Base-by-base conservation (phyloP, 495 filamentous ascomycete genomes). In the Neurospora sp. region DNA sequence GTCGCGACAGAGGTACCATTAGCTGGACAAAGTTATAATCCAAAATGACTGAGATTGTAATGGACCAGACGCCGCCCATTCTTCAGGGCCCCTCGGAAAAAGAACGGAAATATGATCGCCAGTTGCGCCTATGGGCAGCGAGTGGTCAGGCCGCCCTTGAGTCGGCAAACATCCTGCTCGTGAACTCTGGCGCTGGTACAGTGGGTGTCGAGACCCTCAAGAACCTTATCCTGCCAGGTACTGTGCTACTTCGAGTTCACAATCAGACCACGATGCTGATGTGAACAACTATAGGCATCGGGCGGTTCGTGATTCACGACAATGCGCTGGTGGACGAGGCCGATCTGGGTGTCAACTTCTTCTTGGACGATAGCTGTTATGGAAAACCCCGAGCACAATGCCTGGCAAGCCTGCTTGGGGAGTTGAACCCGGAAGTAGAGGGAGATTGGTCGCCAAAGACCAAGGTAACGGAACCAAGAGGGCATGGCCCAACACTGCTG, bases 311-410 rank as follows among this genome's bases (percentile, higher is more conserved):
- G 3, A 97, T 99, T 73, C 89, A 94, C 65, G 96, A 99, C 78
- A 89, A 91, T 10, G 87, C 89, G 1, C 81, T 84, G 10, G 94
- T 99, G 22, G 86, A 84, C 0, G 93, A 98, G 74, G 84, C 88
- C 12, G 96, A 99, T 77, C 81, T 98, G 53, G 96, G 96, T 4
- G 91, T 97, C 72, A 98, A 98, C 82, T 99, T 99, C 87, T 98
- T 99, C 75, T 84, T 98, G 10, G 93, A 97, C 74, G 89, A 92
- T 75, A 83, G 87, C 31, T 91, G 89, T 71, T 77, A 97, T 65
- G 94, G 94, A 20, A 90, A 89, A 77, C 88, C 90, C n/a, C 89
- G 96, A 74, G 92, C 96, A 10, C 89, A 93, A 78, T 88, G 91
- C 75, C 89, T 90, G 41, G 91, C 91, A 70, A 89, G 88, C 72